Evolutionary conservation across 1,139 yeast genomes (phyloP).

Genomic region (Geotrichum restrictum): DNA sequence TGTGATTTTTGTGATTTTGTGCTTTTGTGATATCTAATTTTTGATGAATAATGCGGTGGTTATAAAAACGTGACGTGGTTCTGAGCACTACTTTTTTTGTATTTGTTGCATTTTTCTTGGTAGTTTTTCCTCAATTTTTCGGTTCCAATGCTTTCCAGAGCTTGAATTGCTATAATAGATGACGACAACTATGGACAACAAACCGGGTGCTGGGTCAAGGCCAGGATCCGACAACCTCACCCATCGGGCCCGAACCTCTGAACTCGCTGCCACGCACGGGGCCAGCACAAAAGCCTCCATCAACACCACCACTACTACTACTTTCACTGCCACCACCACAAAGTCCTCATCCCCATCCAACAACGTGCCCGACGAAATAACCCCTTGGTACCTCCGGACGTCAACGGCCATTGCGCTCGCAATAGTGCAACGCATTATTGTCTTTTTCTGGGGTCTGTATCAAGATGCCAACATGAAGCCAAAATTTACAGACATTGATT

Average conservation of each 20-base stretch:
- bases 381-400: constrained; percentile 15
- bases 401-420: constrained; percentile 19
- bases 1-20: neutral
- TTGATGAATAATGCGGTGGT: neutral
- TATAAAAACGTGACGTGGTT: constrained; percentile 3
- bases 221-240: too few species aligned
- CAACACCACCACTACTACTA: neutral
- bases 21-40: too few species aligned
- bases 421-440: constrained; percentile 52
- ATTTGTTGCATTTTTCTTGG: neutral
- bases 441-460: constrained; percentile 77
- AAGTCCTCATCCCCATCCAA: too few species aligned
- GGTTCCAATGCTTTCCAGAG: neutral
- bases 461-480: constrained; percentile 80
- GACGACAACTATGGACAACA: constrained; percentile 8
- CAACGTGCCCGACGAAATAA: too few species aligned
- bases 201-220: neutral
- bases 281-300: too few species aligned
- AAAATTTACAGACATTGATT: constrained; percentile 90
- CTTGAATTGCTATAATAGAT: constrained; percentile 2
- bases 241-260: too few species aligned
- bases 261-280: too few species aligned
- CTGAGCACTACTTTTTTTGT: neutral
- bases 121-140: neutral
- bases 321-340: too few species aligned